A percentile compares a stretch with the other conserved stretches of the same genome.
Evolutionary conservation across 306 rosid genomes (phyloP).

Genomic region (Gastrolobium villosum): DNA sequence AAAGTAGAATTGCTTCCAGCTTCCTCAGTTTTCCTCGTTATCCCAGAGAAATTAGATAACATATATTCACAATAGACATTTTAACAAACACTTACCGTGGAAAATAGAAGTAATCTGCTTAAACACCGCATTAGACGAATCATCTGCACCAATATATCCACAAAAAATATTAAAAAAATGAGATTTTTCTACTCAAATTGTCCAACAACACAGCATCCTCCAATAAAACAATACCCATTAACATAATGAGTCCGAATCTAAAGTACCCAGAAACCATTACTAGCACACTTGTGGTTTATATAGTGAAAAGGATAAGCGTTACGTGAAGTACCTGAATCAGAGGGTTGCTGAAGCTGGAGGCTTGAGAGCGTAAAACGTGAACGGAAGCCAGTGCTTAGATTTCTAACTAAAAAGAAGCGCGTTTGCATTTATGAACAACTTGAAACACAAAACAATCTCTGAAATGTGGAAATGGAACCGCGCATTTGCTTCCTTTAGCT

Average conservation of each 20-base stretch:
- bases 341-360: constrained; percentile 48
- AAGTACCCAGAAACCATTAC: constrained; percentile 33
- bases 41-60: constrained; percentile 29
- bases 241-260: neutral
- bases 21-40: neutral
- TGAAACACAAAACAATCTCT: neutral
- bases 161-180: neutral
- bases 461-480: neutral
- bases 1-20: constrained; percentile 21
- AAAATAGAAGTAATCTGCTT: constrained; percentile 58
- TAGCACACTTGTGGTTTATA: neutral
- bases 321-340: constrained; percentile 59
- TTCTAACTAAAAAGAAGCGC: constrained; percentile 54
- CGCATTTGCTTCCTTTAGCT: neutral
- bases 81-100: constrained; percentile 61
- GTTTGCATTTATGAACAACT: constrained; percentile 46
- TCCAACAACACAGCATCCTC: neutral
- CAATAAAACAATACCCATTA: neutral
- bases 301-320: neutral
- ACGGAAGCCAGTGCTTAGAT: constrained; percentile 43
- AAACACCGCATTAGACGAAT: constrained; percentile 41
- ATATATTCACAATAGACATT: constrained; percentile 37
- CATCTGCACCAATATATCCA: constrained; percentile 63
- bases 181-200: neutral
- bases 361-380: constrained; percentile 47